Conservation (phyloP, 768 basidiomycete species). For the Pleurotus giganteus region DNA sequence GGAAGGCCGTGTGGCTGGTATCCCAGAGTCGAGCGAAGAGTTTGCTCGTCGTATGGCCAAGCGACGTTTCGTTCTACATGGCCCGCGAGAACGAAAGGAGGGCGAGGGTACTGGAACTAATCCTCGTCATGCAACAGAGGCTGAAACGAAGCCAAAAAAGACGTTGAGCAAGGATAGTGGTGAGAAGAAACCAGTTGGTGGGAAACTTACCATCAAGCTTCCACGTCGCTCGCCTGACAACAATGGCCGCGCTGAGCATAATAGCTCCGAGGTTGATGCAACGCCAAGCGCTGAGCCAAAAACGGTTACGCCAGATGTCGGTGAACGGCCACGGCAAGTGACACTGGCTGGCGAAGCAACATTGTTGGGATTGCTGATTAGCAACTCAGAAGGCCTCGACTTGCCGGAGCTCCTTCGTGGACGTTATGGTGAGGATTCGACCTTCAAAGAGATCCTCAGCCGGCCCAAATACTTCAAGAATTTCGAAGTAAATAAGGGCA, state of each 20-base stretch:
- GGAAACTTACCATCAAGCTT: no score
- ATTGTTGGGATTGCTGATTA: not conserved
- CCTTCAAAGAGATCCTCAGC: constrained; percentile 18
- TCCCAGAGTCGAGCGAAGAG: constrained; percentile 10
- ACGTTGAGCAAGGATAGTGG: no score
- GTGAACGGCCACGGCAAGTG: no score
- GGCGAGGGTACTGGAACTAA: constrained; percentile 6
- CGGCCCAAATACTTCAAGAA: constrained; percentile 16
- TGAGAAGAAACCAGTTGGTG: no score
- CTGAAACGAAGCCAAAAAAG: no score
- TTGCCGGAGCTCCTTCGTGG: constrained; percentile 11
- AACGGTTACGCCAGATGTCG: no score
- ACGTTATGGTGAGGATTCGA: constrained; percentile 18
- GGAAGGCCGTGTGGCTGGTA: constrained; percentile 11
- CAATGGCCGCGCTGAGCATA: no score
- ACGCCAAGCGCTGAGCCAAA: no score
- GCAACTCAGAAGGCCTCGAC: constrained; percentile 10
- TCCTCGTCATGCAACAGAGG: no score
- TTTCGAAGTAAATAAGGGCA: constrained; percentile 14
- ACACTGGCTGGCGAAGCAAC: no score
- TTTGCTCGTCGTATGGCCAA: constrained; percentile 6
- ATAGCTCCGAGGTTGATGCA: no score
- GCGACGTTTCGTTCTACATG: constrained; percentile 13
- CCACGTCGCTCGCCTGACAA: no score
- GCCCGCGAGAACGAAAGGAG: constrained; percentile 12